Evolutionary conservation across 164 flowering plant species (phyloP).

Genomic region (Sedum album): DNA sequence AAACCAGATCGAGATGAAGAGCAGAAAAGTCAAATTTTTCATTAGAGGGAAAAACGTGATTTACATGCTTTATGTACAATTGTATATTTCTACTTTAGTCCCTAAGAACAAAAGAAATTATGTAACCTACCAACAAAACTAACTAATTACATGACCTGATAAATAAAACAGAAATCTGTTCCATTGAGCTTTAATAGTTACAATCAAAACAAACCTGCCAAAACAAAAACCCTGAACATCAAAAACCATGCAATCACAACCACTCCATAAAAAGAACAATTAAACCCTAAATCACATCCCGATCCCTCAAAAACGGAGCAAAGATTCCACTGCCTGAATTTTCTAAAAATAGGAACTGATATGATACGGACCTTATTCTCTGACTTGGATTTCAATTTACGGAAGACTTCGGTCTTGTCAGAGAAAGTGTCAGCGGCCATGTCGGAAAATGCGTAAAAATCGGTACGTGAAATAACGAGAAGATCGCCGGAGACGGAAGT

Average conservation of each 20-base stretch:
- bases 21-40: too few relatives aligned
- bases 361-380: constrained; percentile 67
- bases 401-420: constrained; percentile 64
- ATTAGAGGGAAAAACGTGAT: too few relatives aligned
- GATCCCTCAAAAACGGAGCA: neutral
- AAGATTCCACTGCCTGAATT: neutral
- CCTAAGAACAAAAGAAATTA: too few relatives aligned
- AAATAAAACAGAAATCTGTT: too few relatives aligned
- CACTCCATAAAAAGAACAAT: neutral
- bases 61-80: too few relatives aligned
- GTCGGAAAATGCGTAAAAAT: neutral
- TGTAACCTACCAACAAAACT: too few relatives aligned
- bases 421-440: constrained; percentile 51
- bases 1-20: too few relatives aligned
- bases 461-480: neutral
- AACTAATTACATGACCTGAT: too few relatives aligned
- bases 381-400: constrained; percentile 67
- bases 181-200: too few relatives aligned
- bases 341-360: neutral
- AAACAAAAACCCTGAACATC: neutral
- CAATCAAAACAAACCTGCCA: constrained; percentile 87
- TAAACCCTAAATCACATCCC: neutral
- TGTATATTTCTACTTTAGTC: too few relatives aligned
- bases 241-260: neutral
- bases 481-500: neutral